These are phyloP conservation scores for Phytopythium montanum DNA, from an alignment of 352 stramenopile species.

Conservation along the genomic window DNA sequence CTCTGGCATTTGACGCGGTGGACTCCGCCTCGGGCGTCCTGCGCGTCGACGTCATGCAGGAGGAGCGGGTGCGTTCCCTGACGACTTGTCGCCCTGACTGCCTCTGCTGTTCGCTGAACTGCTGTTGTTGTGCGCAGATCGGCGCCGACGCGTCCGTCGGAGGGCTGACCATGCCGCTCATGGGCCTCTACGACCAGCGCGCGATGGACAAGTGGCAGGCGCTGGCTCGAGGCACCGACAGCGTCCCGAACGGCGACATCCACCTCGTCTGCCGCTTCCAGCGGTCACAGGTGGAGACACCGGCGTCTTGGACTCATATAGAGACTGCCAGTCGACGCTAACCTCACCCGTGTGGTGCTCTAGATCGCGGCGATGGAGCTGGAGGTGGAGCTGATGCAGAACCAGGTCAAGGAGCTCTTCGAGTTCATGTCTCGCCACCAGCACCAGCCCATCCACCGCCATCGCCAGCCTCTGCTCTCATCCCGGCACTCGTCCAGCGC, in stretches of 20 bases:
- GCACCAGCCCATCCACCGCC: slow-evolving; percentile 10
- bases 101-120: background rate
- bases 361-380: slow-evolving; percentile 53
- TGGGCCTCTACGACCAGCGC: slow-evolving; percentile 46
- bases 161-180: slow-evolving; percentile 31
- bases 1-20: slow-evolving; percentile 40
- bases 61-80: slow-evolving; percentile 27
- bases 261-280: slow-evolving; percentile 46
- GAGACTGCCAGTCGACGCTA: background rate
- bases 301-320: background rate
- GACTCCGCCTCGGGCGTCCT: slow-evolving; percentile 36
- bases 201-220: slow-evolving; percentile 40
- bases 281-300: slow-evolving; percentile 32
- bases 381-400: slow-evolving; percentile 53
- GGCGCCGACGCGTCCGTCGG: slow-evolving; percentile 41
- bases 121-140: slow-evolving; percentile 17
- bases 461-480: slow-evolving; percentile 10
- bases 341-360: background rate
- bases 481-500: slow-evolving; percentile 3
- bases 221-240: slow-evolving; percentile 26
- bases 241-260: slow-evolving; percentile 26
- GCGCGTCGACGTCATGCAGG: slow-evolving; percentile 54
- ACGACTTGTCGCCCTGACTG: background rate
- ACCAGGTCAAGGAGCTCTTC: slow-evolving; percentile 54
- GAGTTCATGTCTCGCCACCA: slow-evolving; percentile 51